Conservation (phyloP, 2,329 filamentous ascomycete species). For the Daldinia sp. region DNA sequence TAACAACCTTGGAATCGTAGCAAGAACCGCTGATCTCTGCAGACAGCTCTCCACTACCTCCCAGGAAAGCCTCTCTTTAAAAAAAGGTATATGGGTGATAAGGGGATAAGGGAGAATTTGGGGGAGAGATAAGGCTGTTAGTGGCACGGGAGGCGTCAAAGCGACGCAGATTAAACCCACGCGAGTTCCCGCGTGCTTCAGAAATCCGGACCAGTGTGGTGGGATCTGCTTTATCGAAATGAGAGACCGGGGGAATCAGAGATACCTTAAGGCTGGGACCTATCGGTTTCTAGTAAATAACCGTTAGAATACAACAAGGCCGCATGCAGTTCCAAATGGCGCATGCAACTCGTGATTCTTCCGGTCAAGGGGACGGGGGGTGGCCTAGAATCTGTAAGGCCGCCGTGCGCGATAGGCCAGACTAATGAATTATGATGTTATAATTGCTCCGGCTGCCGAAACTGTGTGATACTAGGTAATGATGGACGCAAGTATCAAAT, state of each 20-base stretch:
- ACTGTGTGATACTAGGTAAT: slow-evolving; percentile 58
- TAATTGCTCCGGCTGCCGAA: slow-evolving; percentile 37
- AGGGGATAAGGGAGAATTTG: slow-evolving; percentile 27
- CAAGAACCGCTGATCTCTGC: slow-evolving; percentile 42
- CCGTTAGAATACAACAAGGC: slow-evolving; percentile 26
- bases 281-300: slow-evolving; percentile 37
- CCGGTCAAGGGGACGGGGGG: slow-evolving; percentile 22
- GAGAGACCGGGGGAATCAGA: slow-evolving; percentile 29
- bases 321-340: slow-evolving; percentile 36
- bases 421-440: slow-evolving; percentile 19
- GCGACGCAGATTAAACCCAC: slow-evolving; percentile 34
- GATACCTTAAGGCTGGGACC: slow-evolving; percentile 38
- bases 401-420: slow-evolving; percentile 35
- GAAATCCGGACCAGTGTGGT: slow-evolving; percentile 38
- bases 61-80: slow-evolving; percentile 25
- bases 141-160: slow-evolving; percentile 38
- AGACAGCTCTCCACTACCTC: slow-evolving; percentile 31
- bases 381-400: slow-evolving; percentile 29
- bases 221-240: slow-evolving; percentile 39
- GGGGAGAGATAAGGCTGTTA: slow-evolving; percentile 44
- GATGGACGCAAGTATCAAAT: slow-evolving; percentile 67
- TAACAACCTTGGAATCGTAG: slow-evolving; percentile 36
- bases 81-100: slow-evolving; percentile 41
- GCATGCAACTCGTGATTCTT: slow-evolving; percentile 40
- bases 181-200: slow-evolving; percentile 39